Evolutionary conservation across 805 yeast genomes (phyloP).

Genomic region (Candida chilensis): DNA sequence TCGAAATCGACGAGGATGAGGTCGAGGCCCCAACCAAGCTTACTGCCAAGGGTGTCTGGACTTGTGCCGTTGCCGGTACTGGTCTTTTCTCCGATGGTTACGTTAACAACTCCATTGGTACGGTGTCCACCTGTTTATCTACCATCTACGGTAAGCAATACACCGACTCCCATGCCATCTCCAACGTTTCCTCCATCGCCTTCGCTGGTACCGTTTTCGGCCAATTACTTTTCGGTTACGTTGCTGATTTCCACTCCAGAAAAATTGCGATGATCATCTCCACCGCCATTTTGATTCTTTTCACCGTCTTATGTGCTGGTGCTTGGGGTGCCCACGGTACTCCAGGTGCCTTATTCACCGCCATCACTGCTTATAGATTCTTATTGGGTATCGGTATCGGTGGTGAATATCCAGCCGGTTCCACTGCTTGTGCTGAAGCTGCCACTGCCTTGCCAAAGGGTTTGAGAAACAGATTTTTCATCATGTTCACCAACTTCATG

Average conservation of each 20-base stretch:
- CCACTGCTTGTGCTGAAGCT: slow-evolving; percentile 91
- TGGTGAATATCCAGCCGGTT: slow-evolving; percentile 90
- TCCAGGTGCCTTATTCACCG: slow-evolving; percentile 66
- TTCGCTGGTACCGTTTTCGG: slow-evolving; percentile 91
- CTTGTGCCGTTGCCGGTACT: slow-evolving; percentile 90
- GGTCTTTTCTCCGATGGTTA: slow-evolving; percentile 93
- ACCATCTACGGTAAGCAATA: slow-evolving; percentile 58
- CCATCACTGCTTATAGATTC: slow-evolving; percentile 77
- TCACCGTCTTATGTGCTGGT: slow-evolving; percentile 74
- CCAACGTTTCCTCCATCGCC: slow-evolving; percentile 79
- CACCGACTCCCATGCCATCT: slow-evolving; percentile 56
- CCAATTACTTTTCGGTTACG: slow-evolving; percentile 69
- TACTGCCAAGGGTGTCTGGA: too few species aligned
- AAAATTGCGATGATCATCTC: slow-evolving; percentile 78
- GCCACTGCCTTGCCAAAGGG: slow-evolving; percentile 73
- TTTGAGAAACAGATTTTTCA: slow-evolving; percentile 79
- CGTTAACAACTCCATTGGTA: slow-evolving; percentile 74
- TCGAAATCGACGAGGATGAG: too few species aligned
- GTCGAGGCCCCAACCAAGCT: too few species aligned
- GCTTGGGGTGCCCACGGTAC: slow-evolving; percentile 81
- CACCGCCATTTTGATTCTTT: slow-evolving; percentile 63
- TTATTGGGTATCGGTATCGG: slow-evolving; percentile 90
- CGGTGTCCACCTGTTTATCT: slow-evolving; percentile 68
- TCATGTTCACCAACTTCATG: slow-evolving; percentile 83
- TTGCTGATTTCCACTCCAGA: slow-evolving; percentile 75